Evolutionary conservation across 140 eudicot genomes (phyloP), one percentile per base, ranked within the genome.

Genomic region (Senecio squalidus): DNA sequence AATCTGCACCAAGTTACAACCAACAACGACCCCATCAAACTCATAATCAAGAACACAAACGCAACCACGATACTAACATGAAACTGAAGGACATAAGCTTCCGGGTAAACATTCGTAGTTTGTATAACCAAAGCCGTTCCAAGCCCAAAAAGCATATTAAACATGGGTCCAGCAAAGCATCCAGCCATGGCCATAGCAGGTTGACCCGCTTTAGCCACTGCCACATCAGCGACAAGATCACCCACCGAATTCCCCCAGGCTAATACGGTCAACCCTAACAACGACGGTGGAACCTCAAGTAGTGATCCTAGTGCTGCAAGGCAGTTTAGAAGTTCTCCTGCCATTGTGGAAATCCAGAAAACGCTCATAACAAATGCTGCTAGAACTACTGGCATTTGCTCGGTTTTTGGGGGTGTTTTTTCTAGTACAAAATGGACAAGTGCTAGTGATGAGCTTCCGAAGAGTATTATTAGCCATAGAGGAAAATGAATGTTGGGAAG

Each of bases 111-210:
- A 43, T 74, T 64, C 14, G 83, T 70, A 1, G 95, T 84, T 67
- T 92, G 89, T 59, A 87, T 79, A 21, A 88, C 99, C 66, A 92
- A 74, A 66, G 93, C 96, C 4, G 87, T 84, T 14, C 99, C 99
- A 0, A 92, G 95, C 60, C 96, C 99, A 57, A 84, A 80, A 10
- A 92, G 83, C 96, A 92, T 87, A 57, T 92, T 92, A 49, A 92
- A 92, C 99, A 92, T 92, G 6, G 99, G 99, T 1, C 99, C 80
- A 0, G 96, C 99, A 71, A 88, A 92, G 76, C 96, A 92, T 21
- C 99, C 99, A 2, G 99, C 99, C 99, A 92, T 92, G 26, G 95
- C 99, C 88, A 92, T 82, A 23, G 99, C 95, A 0, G 98, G 98
- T 68, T 92, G 98, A 20, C 98, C 98, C 1, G 98, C 98, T 62